A percentile compares a stretch with the other conserved stretches of the same genome.
Evolutionary conservation across 202 grass and related monocot genomes (phyloP).

Genomic region (Carex arenaria): DNA sequence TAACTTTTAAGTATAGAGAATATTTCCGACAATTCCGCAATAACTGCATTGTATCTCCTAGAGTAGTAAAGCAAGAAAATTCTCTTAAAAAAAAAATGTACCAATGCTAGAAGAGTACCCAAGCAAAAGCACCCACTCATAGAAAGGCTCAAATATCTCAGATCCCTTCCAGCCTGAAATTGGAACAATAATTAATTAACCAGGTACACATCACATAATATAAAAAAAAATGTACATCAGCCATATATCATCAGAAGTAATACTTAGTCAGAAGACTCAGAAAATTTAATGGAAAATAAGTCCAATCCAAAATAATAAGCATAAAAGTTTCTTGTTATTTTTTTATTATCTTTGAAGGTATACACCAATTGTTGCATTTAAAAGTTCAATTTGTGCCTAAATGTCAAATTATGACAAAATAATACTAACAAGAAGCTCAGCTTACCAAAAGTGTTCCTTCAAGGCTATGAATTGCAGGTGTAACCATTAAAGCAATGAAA

Average conservation of each 20-base stretch:
- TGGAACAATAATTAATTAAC: constrained; percentile 11
- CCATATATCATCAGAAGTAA: background rate
- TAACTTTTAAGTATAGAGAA: background rate
- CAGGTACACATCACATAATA: background rate
- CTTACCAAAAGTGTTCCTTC: constrained; percentile 97
- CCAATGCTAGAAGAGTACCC: constrained; percentile 60
- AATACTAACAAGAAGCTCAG: constrained; percentile 9
- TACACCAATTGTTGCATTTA: constrained; percentile 8
- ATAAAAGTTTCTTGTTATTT: background rate
- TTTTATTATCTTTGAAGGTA: background rate
- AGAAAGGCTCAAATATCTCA: constrained; percentile 85
- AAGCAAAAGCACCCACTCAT: constrained; percentile 73
- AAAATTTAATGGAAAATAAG: background rate
- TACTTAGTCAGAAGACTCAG: background rate
- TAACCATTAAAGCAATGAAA: constrained; percentile 70
- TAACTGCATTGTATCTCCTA: background rate
- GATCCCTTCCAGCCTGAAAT: constrained; percentile 86
- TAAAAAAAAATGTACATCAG: background rate
- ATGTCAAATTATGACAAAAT: background rate
- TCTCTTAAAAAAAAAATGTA: constrained; percentile 18
- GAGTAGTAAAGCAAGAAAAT: constrained; percentile 1
- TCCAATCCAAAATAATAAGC: background rate
- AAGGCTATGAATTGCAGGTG: constrained; percentile 81
- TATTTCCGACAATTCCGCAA: background rate
- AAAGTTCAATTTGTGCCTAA: constrained; percentile 16